Evolutionary conservation across 148 eudicot genomes (phyloP).

Genomic region (Amaranthus hypochondriacus): DNA sequence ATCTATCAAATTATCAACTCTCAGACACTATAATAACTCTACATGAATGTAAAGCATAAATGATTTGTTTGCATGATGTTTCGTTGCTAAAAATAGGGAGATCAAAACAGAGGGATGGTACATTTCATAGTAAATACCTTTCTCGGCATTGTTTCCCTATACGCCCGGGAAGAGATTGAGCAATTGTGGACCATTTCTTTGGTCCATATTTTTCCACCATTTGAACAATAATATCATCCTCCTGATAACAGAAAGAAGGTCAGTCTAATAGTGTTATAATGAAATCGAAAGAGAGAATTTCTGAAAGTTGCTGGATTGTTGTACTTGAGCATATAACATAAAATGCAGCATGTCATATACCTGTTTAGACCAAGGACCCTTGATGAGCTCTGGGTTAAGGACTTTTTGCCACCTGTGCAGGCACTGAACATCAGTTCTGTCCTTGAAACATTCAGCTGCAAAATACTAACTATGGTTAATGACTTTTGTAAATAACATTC

Average conservation of each 20-base stretch:
- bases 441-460: conserved; percentile 92
- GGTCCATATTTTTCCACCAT: conserved; percentile 82
- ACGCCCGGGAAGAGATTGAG: conserved; percentile 90
- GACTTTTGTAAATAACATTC: conserved; percentile 10
- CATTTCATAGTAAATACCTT: conserved; percentile 41
- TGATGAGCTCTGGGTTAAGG: conserved; percentile 88
- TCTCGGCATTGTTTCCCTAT: conserved; percentile 97
- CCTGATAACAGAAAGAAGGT: conserved; percentile 33
- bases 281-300: background rate
- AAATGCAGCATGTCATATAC: conserved; percentile 28
- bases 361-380: conserved; percentile 99
- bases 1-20: background rate
- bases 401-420: conserved; percentile 98
- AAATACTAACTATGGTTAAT: conserved; percentile 19
- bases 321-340: conserved; percentile 6
- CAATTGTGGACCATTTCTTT: conserved; percentile 90
- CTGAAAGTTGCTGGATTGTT: background rate
- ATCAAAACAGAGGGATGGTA: background rate
- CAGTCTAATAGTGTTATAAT: background rate
- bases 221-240: conserved; percentile 78
- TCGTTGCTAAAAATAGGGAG: background rate
- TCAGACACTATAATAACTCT: background rate
- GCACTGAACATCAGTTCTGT: conserved; percentile 95
- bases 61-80: background rate
- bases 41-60: background rate